A percentile compares a stretch with the other conserved stretches of the same genome.
phyloP scores from a whole-genome alignment of 2,329 filamentous ascomycete species.

The Passalora sequoiae region DNA sequence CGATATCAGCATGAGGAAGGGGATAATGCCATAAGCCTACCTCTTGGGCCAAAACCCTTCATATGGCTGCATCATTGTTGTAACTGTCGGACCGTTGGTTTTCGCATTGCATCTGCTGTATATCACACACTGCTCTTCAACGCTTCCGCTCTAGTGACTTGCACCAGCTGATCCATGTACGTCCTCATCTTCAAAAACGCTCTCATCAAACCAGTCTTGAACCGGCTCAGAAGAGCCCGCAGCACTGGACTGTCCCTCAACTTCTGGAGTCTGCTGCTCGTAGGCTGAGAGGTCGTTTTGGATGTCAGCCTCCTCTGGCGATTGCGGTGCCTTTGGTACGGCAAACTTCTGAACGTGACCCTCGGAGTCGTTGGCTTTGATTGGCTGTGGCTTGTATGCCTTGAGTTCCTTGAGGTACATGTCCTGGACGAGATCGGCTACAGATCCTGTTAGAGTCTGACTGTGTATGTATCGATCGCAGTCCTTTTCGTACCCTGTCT shows the following conservation, averaged over 20 bases:
- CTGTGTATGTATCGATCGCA: background rate
- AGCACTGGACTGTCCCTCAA: constrained; percentile 73
- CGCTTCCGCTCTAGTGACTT: constrained; percentile 2
- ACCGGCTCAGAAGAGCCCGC: constrained; percentile 57
- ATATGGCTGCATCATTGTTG: no score
- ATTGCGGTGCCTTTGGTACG: constrained; percentile 72
- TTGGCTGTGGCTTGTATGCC: constrained; percentile 78
- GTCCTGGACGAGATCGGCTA: constrained; percentile 96
- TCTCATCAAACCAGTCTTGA: constrained; percentile 58
- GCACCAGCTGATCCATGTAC: constrained; percentile 7
- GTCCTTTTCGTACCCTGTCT: constrained; percentile 51
- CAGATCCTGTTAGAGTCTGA: constrained; percentile 7
- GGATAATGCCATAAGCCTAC: no score
- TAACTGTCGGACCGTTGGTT: background rate
- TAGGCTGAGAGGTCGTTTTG: constrained; percentile 89
- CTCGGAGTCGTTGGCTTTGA: constrained; percentile 82
- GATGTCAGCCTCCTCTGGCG: constrained; percentile 90
- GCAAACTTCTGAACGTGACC: constrained; percentile 87
- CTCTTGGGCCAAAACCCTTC: no score
- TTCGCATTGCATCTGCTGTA: constrained; percentile 8
- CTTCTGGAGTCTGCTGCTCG: constrained; percentile 87
- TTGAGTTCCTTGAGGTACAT: constrained; percentile 95
- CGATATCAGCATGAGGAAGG: background rate
- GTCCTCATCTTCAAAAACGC: constrained; percentile 28
- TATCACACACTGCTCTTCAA: constrained; percentile 10